These are phyloP conservation scores for Tetrahymena thermophila DNA, from an alignment of 73 alveolate species.

Conservation along the genomic window DNA sequence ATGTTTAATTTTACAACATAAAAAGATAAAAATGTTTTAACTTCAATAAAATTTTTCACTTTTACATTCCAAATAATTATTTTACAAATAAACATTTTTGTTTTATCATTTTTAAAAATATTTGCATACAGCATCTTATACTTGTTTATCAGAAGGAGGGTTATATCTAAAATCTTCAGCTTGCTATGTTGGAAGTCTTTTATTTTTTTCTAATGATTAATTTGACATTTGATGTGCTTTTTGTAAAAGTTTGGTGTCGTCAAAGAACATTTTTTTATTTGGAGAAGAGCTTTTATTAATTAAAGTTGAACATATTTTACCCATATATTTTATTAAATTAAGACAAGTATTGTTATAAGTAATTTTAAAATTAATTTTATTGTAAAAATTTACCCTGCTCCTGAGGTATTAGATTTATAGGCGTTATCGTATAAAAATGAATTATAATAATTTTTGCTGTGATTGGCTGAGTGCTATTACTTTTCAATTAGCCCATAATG, in stretches of 20 bases:
- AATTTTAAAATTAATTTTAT: too few species aligned
- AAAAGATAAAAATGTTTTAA: too few species aligned
- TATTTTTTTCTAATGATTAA: neutral
- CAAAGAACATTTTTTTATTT: neutral
- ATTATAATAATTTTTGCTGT: neutral
- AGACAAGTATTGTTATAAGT: too few species aligned
- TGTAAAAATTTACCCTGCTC: neutral
- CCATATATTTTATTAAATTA: too few species aligned
- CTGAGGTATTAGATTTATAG: neutral
- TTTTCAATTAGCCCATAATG: neutral
- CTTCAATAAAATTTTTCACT: too few species aligned
- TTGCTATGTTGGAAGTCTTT: neutral
- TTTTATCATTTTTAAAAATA: neutral
- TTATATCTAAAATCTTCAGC: neutral
- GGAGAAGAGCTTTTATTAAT: neutral
- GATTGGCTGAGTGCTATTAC: neutral
- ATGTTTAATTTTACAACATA: too few species aligned
- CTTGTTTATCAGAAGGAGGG: neutral
- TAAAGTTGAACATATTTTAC: too few species aligned
- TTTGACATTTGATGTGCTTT: neutral
- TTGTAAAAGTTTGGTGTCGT: neutral
- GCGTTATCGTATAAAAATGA: neutral
- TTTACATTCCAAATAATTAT: too few species aligned
- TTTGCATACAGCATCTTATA: neutral
- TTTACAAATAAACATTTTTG: too few species aligned